A percentile compares a stretch with the other conserved stretches of the same genome.
These are phyloP conservation scores for Mycena polygramma DNA, from an alignment of 768 basidiomycete species.

Conservation along the genomic window DNA sequence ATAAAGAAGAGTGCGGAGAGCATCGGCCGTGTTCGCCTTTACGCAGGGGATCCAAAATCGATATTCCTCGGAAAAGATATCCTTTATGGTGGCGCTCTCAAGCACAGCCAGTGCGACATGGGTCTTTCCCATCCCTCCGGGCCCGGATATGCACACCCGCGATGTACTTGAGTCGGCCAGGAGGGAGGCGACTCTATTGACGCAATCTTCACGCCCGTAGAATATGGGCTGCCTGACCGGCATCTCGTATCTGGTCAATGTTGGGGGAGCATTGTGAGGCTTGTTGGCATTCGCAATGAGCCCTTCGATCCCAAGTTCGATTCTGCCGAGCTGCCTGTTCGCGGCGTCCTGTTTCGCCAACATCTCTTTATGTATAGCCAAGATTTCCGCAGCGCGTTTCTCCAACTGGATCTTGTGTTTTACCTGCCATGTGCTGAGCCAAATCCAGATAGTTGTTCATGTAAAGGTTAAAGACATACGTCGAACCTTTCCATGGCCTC, in stretches of 20 bases:
- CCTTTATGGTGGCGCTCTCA: background rate
- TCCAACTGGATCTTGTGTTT: background rate
- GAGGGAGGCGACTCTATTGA: background rate
- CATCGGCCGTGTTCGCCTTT: background rate
- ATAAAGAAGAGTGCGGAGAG: background rate
- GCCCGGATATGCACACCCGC: background rate
- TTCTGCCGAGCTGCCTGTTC: too few species aligned
- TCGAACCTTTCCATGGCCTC: background rate
- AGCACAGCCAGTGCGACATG: background rate
- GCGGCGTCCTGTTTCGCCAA: too few species aligned
- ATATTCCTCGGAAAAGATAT: background rate
- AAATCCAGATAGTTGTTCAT: background rate
- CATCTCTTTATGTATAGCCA: too few species aligned
- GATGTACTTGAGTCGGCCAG: background rate
- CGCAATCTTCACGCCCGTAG: background rate
- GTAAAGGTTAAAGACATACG: background rate
- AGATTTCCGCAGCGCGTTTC: too few species aligned
- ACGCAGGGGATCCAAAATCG: background rate
- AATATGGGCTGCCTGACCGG: background rate
- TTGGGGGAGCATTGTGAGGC: background rate
- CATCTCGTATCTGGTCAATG: background rate
- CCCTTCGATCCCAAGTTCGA: background rate
- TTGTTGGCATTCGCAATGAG: background rate
- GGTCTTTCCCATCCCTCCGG: background rate
- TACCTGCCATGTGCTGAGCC: background rate